Base-by-base conservation (phyloP, 2,329 filamentous ascomycete species). In the Fusarium floridanum region DNA sequence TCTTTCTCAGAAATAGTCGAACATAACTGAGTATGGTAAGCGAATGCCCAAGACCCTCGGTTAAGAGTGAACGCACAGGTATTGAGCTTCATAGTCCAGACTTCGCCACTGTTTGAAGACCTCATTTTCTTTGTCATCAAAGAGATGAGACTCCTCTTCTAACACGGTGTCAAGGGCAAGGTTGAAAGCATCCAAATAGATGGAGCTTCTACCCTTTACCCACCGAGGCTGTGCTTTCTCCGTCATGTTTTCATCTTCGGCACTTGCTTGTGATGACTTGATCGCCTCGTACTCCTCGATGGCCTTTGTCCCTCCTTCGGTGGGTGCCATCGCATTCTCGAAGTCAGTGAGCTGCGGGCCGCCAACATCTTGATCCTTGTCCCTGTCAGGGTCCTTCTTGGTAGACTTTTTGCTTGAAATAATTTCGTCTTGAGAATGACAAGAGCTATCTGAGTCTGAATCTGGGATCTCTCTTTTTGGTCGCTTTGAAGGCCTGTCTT, bases 161-260 rank as follows among this genome's bases (percentile, higher is more conserved):
- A 98, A 84, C 5, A 99, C 97, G 0, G 94, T 98, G 68, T 96
- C 92, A 59, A 99, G 85, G 3, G 96, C 95, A 16, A 98, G 86
- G 79, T 98, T 98, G 86, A 99, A 99, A 1, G 97, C 97, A 84
- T 99, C 97, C 20, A 98, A 95, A 78, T 99, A 99, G 65, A 99
- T 94, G 2, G 95, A 98, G 79, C 92, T 97, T 81, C 91, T 92
- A 0, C 95, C 94, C 78, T 88, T 91, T 6, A 91, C 83, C 94
- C 94, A 98, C 69, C 69, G 59, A 6, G 81, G 76, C 6, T 70
- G 79, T 72, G 66, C 81, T 72, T 88, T 86, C 6, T 86, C 79
- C 10, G 86, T 80, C 11, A 84, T 80, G 5, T 83, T 82, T 63
- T 86, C 79, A 10, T 80, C 78, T n/a, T 79, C 77, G 3, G 76